phyloP scores from a whole-genome alignment of 352 stramenopile genomes.

The Phytopythium vexans region DNA sequence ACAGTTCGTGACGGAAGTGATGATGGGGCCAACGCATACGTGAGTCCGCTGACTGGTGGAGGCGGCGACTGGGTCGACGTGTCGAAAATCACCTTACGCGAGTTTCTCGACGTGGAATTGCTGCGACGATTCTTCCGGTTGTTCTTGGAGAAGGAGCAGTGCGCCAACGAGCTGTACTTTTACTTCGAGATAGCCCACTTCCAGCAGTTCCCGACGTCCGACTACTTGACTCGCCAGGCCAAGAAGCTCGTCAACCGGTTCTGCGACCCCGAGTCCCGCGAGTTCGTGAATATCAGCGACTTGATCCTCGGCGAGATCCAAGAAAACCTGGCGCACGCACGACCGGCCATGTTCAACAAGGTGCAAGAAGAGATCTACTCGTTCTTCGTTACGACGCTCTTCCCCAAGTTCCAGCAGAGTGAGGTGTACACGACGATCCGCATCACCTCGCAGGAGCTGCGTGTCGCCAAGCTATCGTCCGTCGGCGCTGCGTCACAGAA shows the following conservation, averaged over 20 bases:
- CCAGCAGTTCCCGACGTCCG: constrained; percentile 72
- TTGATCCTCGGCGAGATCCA: constrained; percentile 28
- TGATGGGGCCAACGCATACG: background rate
- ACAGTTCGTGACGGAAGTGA: background rate
- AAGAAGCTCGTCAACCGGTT: constrained; percentile 69
- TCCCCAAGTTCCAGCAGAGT: constrained; percentile 73
- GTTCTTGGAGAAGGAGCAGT: constrained; percentile 77
- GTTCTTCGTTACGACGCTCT: constrained; percentile 64
- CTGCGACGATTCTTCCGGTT: constrained; percentile 55
- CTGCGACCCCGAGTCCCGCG: constrained; percentile 56
- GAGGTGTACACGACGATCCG: constrained; percentile 61
- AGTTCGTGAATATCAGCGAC: constrained; percentile 42
- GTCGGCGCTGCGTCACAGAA: constrained; percentile 13
- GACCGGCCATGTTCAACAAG: constrained; percentile 69
- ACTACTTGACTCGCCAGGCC: constrained; percentile 62
- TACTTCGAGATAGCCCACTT: constrained; percentile 74
- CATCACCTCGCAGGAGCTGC: constrained; percentile 32
- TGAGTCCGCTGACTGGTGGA: background rate
- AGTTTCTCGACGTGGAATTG: constrained; percentile 59
- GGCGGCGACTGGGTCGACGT: constrained; percentile 39
- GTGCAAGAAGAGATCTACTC: constrained; percentile 63
- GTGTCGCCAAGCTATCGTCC: constrained; percentile 19
- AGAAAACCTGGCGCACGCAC: constrained; percentile 28
- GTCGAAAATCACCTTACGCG: constrained; percentile 42
- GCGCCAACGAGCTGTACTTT: constrained; percentile 64